Evolutionary conservation across 164 flowering plant species (phyloP).

Genomic region (Vitis cinerea): DNA sequence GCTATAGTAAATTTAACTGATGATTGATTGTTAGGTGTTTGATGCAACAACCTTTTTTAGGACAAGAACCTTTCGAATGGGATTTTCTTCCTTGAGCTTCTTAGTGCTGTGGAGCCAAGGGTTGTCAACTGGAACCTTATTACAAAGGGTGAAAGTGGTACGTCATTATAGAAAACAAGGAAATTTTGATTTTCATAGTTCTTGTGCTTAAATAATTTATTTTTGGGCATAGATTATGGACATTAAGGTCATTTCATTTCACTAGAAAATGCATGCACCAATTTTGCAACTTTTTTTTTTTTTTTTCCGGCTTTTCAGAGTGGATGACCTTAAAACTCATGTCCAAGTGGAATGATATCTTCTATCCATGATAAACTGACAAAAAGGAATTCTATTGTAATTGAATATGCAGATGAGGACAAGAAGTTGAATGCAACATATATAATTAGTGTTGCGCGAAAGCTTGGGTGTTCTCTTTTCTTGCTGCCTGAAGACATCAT

Average conservation of each 20-base stretch:
- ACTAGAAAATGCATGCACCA: neutral
- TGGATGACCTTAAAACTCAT: neutral
- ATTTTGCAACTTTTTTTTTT: neutral
- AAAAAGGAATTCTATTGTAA: neutral
- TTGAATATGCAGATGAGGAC: slow-evolving; percentile 45
- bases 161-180: neutral
- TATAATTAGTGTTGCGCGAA: slow-evolving; percentile 59
- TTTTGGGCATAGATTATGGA: neutral
- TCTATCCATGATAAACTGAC: neutral
- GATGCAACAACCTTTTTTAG: slow-evolving; percentile 23
- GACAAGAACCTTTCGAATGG: slow-evolving; percentile 61
- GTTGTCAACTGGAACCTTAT: slow-evolving; percentile 70
- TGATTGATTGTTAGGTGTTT: neutral
- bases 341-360: neutral
- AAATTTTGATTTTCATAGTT: neutral
- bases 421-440: slow-evolving; percentile 58
- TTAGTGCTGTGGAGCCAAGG: slow-evolving; percentile 61
- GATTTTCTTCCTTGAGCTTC: slow-evolving; percentile 64
- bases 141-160: slow-evolving; percentile 64
- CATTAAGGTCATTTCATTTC: neutral
- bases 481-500: slow-evolving; percentile 57
- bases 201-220: neutral
- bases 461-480: slow-evolving; percentile 61
- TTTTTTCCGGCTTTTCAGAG: neutral
- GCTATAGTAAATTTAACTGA: neutral